phyloP scores from a whole-genome alignment of 1,284 basidiomycete genomes.

The Anthracocystis walkeri region DNA sequence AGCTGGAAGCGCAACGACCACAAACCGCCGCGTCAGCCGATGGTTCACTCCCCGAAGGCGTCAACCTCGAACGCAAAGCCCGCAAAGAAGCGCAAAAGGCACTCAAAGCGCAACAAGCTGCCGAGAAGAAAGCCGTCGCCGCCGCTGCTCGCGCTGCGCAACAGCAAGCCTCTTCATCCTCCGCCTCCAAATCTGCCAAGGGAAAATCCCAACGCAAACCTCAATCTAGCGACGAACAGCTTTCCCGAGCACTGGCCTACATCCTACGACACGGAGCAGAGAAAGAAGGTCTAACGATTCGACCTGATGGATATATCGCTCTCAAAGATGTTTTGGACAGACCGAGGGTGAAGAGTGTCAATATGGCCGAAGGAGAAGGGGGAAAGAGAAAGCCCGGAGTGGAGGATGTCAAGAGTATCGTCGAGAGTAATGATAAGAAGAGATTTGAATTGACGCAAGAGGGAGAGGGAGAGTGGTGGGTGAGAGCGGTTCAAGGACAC shows the following conservation, averaged over 20 bases:
- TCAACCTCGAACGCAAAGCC: slow-evolving; percentile 45
- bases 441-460: slow-evolving; percentile 65
- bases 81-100: slow-evolving; percentile 53
- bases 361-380: slow-evolving; percentile 41
- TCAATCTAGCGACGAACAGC: slow-evolving; percentile 50
- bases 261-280: slow-evolving; percentile 85
- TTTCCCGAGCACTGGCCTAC: slow-evolving; percentile 85
- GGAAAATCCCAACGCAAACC: neutral
- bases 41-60: neutral
- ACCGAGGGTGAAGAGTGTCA: slow-evolving; percentile 57
- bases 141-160: slow-evolving; percentile 6
- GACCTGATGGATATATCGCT: slow-evolving; percentile 82
- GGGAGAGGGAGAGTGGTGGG: slow-evolving; percentile 71
- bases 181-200: neutral
- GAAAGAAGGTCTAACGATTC: slow-evolving; percentile 79
- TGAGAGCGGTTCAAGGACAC: slow-evolving; percentile 93
- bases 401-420: slow-evolving; percentile 53
- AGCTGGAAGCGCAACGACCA: neutral
- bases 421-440: slow-evolving; percentile 62
- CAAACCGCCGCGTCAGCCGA: neutral
- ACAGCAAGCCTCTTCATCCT: slow-evolving; percentile 8
- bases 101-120: slow-evolving; percentile 27
- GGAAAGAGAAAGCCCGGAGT: slow-evolving; percentile 27
- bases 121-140: slow-evolving; percentile 30
- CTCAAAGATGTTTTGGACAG: slow-evolving; percentile 73